Conservation (phyloP, 208 protist genomes). For the Angomonas ambiguus region DNA sequence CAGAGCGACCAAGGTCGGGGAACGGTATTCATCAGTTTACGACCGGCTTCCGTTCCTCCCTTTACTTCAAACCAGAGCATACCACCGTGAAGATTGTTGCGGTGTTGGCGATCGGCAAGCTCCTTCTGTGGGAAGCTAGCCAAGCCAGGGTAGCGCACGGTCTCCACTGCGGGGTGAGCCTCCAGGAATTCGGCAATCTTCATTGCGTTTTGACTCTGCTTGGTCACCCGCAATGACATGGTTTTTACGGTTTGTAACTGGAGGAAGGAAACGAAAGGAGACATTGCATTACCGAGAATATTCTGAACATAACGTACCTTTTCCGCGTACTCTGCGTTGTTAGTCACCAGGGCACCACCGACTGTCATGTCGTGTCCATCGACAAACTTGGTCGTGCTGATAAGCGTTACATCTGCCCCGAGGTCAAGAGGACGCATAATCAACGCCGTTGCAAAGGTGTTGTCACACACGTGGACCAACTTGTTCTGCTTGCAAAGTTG, state of each 20-base stretch:
- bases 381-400: conserved; percentile 97
- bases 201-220: conserved; percentile 90
- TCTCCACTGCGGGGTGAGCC: conserved; percentile 76
- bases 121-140: conserved; percentile 92
- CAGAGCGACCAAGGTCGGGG: conserved; percentile 83
- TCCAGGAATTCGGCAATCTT: conserved; percentile 88
- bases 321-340: conserved; percentile 72
- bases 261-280: conserved; percentile 92
- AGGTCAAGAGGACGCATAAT: conserved; percentile 94
- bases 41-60: conserved; percentile 61
- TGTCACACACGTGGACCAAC: conserved; percentile 93
- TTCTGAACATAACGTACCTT: conserved; percentile 93
- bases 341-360: conserved; percentile 81
- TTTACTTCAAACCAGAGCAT: conserved; percentile 94
- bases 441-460: conserved; percentile 95
- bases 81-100: conserved; percentile 70
- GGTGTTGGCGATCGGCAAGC: conserved; percentile 90
- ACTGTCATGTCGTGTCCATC: conserved; percentile 97
- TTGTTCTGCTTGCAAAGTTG: conserved; percentile 72
- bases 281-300: conserved; percentile 91
- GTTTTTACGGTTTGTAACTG: conserved; percentile 95
- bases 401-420: conserved; percentile 95
- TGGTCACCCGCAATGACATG: conserved; percentile 90
- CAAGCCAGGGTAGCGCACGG: conserved; percentile 92
- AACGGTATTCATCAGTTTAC: conserved; percentile 81